Conservation (phyloP, 176 grass and related monocot species). For the Lolium multiflorum region DNA sequence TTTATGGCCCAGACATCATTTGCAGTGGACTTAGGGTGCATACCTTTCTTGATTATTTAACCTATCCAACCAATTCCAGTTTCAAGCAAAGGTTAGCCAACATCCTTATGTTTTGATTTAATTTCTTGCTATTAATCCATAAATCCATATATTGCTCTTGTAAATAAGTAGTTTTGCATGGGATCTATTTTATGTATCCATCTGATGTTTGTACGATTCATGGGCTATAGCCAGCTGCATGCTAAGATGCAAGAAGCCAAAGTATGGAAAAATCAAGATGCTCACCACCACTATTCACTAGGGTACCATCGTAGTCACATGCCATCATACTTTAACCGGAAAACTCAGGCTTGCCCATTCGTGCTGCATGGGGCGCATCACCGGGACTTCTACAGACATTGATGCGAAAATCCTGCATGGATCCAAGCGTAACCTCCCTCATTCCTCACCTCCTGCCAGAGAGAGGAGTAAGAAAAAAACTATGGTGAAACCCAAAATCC, state of each 20-base stretch:
- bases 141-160: background rate
- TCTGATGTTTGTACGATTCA: constrained; percentile 26
- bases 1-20: background rate
- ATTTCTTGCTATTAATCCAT: background rate
- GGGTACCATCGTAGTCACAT: constrained; percentile 50
- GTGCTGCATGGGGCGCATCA: constrained; percentile 46
- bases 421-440: constrained; percentile 59
- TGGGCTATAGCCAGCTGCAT: background rate
- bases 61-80: constrained; percentile 11
- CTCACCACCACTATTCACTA: constrained; percentile 38
- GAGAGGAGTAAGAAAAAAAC: background rate
- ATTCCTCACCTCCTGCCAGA: constrained; percentile 54
- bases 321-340: constrained; percentile 34
- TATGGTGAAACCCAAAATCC: constrained; percentile 60
- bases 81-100: background rate
- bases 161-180: background rate
- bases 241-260: constrained; percentile 31
- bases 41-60: constrained; percentile 41
- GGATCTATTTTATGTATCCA: background rate
- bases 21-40: constrained; percentile 36
- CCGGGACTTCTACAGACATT: constrained; percentile 70
- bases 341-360: constrained; percentile 35
- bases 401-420: constrained; percentile 90
- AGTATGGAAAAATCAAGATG: constrained; percentile 33
- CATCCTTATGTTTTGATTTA: constrained; percentile 35